Evolutionary conservation across 495 filamentous ascomycete species (phyloP).

Genomic region (Paragyromitra xinjiangensis): DNA sequence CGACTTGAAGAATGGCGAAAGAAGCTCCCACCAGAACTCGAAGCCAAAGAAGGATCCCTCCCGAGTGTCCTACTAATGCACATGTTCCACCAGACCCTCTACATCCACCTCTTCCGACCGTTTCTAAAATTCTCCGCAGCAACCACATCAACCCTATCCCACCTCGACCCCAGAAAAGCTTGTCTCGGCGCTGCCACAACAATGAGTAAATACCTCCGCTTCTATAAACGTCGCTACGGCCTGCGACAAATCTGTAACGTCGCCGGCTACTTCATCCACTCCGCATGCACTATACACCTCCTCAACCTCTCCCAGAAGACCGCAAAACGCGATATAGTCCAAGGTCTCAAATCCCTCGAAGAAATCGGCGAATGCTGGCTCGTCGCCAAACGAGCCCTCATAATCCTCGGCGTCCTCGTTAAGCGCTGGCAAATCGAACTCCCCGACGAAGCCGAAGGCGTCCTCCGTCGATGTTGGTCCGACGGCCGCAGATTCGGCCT

Average conservation of each 20-base stretch:
- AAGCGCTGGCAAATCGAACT: slow-evolving; percentile 87
- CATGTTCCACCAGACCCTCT: slow-evolving; percentile 97
- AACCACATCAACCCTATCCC: slow-evolving; percentile 81
- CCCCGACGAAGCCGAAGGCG: slow-evolving; percentile 78
- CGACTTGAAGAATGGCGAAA: slow-evolving; percentile 91
- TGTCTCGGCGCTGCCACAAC: slow-evolving; percentile 87
- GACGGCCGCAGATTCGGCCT: slow-evolving; percentile 52
- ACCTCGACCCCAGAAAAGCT: slow-evolving; percentile 89
- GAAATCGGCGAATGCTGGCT: slow-evolving; percentile 97
- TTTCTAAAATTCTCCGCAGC: slow-evolving; percentile 88
- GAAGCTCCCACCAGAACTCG: slow-evolving; percentile 83
- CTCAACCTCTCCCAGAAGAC: slow-evolving; percentile 92
- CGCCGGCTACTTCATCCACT: slow-evolving; percentile 92
- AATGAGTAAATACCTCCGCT: slow-evolving; percentile 88
- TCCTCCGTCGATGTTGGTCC: slow-evolving; percentile 67
- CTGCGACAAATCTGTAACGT: slow-evolving; percentile 94
- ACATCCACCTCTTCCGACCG: slow-evolving; percentile 95
- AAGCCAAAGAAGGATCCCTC: slow-evolving; percentile 87
- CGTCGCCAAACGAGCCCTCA: slow-evolving; percentile 83
- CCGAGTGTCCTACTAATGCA: slow-evolving; percentile 93
- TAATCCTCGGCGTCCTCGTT: slow-evolving; percentile 84
- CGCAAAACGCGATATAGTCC: slow-evolving; percentile 84
- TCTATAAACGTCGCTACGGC: slow-evolving; percentile 92
- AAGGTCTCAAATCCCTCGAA: slow-evolving; percentile 90
- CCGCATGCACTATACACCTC: slow-evolving; percentile 91